Conservation (phyloP, 768 basidiomycete genomes). For the Candolleomyces aberdarensis region DNA sequence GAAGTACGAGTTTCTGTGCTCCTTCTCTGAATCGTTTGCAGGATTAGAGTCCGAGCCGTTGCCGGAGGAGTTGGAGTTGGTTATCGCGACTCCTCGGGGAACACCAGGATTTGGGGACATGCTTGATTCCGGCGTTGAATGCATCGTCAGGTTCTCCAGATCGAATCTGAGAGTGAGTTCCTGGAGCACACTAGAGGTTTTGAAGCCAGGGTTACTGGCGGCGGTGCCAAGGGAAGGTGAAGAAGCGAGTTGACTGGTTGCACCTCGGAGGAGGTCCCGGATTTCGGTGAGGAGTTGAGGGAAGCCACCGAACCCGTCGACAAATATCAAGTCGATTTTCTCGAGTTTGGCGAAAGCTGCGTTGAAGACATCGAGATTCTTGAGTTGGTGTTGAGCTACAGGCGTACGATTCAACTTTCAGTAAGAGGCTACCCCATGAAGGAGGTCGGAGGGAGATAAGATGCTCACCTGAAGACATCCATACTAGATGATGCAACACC, state of each 20-base stretch:
- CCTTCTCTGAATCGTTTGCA: no score
- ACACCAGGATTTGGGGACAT: neutral
- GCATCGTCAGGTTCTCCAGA: constrained; percentile 1
- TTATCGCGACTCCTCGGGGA: neutral
- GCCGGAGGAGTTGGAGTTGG: no score
- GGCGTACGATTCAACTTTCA: neutral
- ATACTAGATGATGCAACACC: neutral
- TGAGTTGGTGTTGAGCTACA: neutral
- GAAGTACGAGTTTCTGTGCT: neutral
- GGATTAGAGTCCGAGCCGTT: no score
- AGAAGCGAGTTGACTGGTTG: neutral
- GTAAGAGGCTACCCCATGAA: no score
- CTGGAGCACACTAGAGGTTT: neutral
- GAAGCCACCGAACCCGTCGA: neutral
- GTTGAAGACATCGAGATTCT: neutral
- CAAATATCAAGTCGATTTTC: neutral
- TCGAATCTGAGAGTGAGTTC: neutral
- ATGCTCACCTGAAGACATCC: neutral
- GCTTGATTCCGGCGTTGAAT: neutral
- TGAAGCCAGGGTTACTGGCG: neutral
- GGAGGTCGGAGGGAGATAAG: no score
- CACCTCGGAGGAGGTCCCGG: neutral
- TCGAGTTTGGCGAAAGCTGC: neutral
- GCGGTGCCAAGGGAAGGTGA: neutral
- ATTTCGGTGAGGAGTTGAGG: neutral